A percentile compares a stretch with the other conserved stretches of the same genome.
phyloP scores from a whole-genome alignment of 345 rosid species.

The Moricandia moricandioides region DNA sequence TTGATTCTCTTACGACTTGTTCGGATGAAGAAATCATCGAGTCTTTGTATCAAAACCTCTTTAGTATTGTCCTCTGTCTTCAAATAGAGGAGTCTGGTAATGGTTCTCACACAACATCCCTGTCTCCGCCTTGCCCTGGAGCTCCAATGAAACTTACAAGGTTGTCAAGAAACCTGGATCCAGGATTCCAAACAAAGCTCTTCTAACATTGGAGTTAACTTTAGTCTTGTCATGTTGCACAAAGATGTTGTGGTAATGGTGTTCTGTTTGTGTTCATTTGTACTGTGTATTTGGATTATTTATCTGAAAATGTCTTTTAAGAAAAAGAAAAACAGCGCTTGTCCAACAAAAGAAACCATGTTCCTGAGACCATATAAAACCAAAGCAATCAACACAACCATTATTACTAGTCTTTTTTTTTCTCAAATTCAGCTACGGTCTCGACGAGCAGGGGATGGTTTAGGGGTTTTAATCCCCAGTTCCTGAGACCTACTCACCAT shows the following conservation, averaged over 20 bases:
- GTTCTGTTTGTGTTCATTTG: background rate
- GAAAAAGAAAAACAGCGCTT: background rate
- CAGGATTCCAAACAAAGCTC: conserved; percentile 32
- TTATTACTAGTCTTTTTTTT: background rate
- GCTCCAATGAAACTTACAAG: conserved; percentile 33
- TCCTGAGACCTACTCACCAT: background rate
- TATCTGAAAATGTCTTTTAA: background rate
- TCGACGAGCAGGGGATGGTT: background rate
- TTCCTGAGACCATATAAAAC: background rate
- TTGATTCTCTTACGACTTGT: conserved; percentile 7
- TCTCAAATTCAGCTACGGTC: background rate
- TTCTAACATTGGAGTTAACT: conserved; percentile 4
- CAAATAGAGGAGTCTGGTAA: conserved; percentile 25
- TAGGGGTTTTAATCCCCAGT: background rate
- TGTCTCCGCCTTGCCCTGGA: conserved; percentile 31
- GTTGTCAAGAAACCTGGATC: conserved; percentile 20
- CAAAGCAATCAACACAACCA: background rate
- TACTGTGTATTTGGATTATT: conserved; percentile 4
- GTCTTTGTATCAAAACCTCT: conserved; percentile 27
- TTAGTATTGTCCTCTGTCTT: conserved; percentile 28
- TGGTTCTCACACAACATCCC: conserved; percentile 23
- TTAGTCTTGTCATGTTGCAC: background rate
- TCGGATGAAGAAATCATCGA: conserved; percentile 30
- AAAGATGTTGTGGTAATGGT: conserved; percentile 1
- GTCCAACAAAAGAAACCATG: background rate